These are phyloP conservation scores for Protomyces pachydermus DNA, from an alignment of 1,139 yeast species.

Conservation along the genomic window DNA sequence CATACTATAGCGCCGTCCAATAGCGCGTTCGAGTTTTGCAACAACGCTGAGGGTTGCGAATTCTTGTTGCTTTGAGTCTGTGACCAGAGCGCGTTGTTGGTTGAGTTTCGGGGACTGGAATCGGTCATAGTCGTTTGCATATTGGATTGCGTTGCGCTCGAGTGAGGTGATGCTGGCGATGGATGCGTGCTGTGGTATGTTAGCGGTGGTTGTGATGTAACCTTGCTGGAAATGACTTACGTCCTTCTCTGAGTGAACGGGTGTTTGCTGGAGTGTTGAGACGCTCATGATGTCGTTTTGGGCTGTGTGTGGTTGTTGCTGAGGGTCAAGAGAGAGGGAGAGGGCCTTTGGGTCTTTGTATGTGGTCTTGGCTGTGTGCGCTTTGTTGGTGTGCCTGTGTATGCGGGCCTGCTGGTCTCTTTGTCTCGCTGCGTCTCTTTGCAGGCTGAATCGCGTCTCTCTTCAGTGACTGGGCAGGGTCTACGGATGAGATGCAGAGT, in stretches of 20 bases:
- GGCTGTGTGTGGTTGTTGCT: background rate
- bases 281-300: background rate
- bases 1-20: conserved; percentile 15
- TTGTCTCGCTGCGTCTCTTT: too few relatives aligned
- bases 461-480: too few relatives aligned
- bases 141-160: conserved; percentile 16
- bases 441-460: too few relatives aligned
- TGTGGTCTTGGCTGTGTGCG: too few relatives aligned
- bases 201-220: too few relatives aligned
- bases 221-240: background rate
- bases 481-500: too few relatives aligned
- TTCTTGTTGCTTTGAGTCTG: conserved; percentile 4
- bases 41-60: conserved; percentile 20
- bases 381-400: too few relatives aligned
- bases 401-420: too few relatives aligned
- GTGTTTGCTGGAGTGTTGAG: background rate
- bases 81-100: conserved; percentile 3
- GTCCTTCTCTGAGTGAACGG: background rate
- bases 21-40: conserved; percentile 20
- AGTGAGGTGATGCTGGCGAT: conserved; percentile 9
- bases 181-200: background rate
- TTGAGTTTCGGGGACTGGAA: conserved; percentile 6
- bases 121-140: conserved; percentile 12
- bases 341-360: too few relatives aligned
- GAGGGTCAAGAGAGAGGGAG: too few relatives aligned